Evolutionary conservation across 2,329 filamentous ascomycete genomes (phyloP).

Genomic region (Sporothrix inflata): DNA sequence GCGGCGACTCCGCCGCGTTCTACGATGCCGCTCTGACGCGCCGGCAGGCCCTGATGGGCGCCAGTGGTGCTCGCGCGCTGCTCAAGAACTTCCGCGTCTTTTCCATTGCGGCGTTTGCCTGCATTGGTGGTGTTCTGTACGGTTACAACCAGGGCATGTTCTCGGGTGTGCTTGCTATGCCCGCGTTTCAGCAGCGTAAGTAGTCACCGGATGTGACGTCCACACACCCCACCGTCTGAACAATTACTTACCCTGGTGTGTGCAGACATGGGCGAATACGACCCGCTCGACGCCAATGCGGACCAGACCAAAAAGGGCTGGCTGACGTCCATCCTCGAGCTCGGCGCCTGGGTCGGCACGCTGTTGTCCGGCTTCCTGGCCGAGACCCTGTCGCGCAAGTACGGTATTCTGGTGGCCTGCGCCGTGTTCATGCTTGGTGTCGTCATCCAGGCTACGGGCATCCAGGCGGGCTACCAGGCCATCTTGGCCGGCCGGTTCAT

Average conservation of each 20-base stretch:
- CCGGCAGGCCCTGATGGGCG: conserved; percentile 58
- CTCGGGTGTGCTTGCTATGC: conserved; percentile 67
- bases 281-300: conserved; percentile 48
- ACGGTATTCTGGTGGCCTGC: conserved; percentile 67
- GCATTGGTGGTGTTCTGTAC: conserved; percentile 64
- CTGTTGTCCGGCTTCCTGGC: conserved; percentile 72
- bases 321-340: conserved; percentile 70
- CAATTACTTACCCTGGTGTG: background rate
- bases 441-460: conserved; percentile 68
- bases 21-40: conserved; percentile 58
- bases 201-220: background rate
- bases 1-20: conserved; percentile 17
- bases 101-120: conserved; percentile 63
- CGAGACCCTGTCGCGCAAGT: conserved; percentile 69
- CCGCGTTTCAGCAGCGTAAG: conserved; percentile 55
- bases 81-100: conserved; percentile 63
- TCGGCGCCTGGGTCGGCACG: conserved; percentile 77
- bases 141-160: conserved; percentile 81
- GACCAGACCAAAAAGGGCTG: conserved; percentile 60
- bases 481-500: conserved; percentile 75
- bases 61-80: conserved; percentile 55
- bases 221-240: background rate
- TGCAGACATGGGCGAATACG: conserved; percentile 61
- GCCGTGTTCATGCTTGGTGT: conserved; percentile 72
- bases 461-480: conserved; percentile 56